Base-by-base conservation (phyloP, 495 filamentous ascomycete species). In the Parachaetomium inaequale region DNA sequence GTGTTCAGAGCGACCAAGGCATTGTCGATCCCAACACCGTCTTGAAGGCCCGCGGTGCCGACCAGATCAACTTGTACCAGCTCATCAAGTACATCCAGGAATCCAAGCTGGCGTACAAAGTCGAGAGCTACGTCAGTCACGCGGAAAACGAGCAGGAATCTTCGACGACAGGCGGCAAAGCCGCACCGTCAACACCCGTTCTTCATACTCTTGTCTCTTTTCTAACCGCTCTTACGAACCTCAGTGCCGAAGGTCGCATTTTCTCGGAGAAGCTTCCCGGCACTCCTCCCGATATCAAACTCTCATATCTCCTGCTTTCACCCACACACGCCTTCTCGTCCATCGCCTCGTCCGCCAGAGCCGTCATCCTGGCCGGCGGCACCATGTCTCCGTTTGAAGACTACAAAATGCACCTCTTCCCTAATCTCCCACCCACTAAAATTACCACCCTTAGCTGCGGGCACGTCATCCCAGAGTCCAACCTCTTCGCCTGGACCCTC, bases 351-450 rank as follows among this genome's bases (percentile, higher is more conserved):
- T 86, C 92, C 66, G 92, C 93, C 8, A 81, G 91, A 53, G 89
- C 94, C 4, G 91, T 98, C 3, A 90, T 98, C 51, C 76, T 98
- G 17, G 95, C 92, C 14, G 94, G 94, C 55, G 94, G 94, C 3
- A 98, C 94, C 10, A 98, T 98, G 95, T 95, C 93, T 40, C 94
- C 95, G 3, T 94, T 98, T 82, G 82, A 86, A 26, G 94, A 97
- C 71, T 98, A 96, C 72, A 83, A 81, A 53, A 81, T 86, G 7
- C 88, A 96, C 66, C 81, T 98, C 17, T 94, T 98, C 68, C 88
- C 92, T 1, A 88, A 90, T 61, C 70, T 96, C 0, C 74, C 84
- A 0, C 67, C 78, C 5, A 75, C 78, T 8, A 85, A 85, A 43
- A 82, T 98, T 31, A 84, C 79, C 4, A 95, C 91, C 2, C 84